These are phyloP conservation scores for Cadophora malorum DNA, from an alignment of 2,329 filamentous ascomycete genomes.

Conservation along the genomic window DNA sequence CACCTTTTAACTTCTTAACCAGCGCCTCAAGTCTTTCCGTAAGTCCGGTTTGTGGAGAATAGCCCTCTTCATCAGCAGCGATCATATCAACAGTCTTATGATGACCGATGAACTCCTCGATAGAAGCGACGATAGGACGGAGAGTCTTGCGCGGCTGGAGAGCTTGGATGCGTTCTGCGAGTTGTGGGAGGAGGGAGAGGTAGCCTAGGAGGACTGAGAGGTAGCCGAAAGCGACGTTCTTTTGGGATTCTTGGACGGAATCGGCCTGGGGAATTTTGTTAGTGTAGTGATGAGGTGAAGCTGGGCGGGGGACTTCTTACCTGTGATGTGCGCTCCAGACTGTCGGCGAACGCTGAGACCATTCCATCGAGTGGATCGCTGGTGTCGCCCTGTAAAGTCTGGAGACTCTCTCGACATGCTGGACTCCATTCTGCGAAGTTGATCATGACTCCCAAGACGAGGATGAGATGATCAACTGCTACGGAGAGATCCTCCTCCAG, in stretches of 20 bases:
- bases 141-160: slow-evolving; percentile 56
- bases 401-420: slow-evolving; percentile 59
- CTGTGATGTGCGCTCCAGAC: slow-evolving; percentile 69
- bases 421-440: slow-evolving; percentile 84
- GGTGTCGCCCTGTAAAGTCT: slow-evolving; percentile 48
- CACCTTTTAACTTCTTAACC: slow-evolving; percentile 32
- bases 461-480: slow-evolving; percentile 72
- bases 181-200: slow-evolving; percentile 65
- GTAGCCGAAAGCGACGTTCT: slow-evolving; percentile 87
- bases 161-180: slow-evolving; percentile 51
- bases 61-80: slow-evolving; percentile 53
- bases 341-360: slow-evolving; percentile 70
- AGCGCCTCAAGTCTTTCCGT: slow-evolving; percentile 40
- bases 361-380: slow-evolving; percentile 62
- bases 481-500: slow-evolving; percentile 56
- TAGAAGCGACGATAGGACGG: slow-evolving; percentile 58
- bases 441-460: slow-evolving; percentile 83
- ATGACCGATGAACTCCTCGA: slow-evolving; percentile 67
- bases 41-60: slow-evolving; percentile 53
- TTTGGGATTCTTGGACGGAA: slow-evolving; percentile 75
- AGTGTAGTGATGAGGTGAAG: background rate
- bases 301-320: slow-evolving; percentile 55
- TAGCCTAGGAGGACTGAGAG: slow-evolving; percentile 85
- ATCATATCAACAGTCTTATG: slow-evolving; percentile 62
- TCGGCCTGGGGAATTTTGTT: slow-evolving; percentile 58